Percentiles rank a stretch among this genome's conserved stretches.
Conservation (phyloP, 2,329 filamentous ascomycete species). For the Venturia effusa region DNA sequence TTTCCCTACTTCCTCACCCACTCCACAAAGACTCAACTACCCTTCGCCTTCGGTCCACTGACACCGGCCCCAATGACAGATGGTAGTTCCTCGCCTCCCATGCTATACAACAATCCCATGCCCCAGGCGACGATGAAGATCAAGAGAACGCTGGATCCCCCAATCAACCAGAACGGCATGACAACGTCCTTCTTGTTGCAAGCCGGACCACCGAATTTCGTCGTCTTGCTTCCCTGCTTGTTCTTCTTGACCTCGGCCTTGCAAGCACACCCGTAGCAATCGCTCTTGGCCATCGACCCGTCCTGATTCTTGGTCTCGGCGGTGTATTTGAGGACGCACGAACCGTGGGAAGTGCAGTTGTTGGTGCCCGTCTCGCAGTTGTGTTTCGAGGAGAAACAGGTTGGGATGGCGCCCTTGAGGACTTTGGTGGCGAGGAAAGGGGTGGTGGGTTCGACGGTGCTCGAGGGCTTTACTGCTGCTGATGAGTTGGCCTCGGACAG, state of each 20-base stretch:
- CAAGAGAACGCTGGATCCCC: slow-evolving; percentile 60
- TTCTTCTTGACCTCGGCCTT: slow-evolving; percentile 43
- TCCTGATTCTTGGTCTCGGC: slow-evolving; percentile 30
- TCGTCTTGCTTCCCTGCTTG: slow-evolving; percentile 43
- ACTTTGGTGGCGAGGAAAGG: slow-evolving; percentile 6
- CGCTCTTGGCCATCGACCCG: background rate
- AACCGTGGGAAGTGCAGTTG: slow-evolving; percentile 73
- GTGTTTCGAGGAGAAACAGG: slow-evolving; percentile 63
- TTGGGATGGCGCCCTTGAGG: slow-evolving; percentile 45
- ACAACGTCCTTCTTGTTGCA: slow-evolving; percentile 92
- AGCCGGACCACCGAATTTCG: slow-evolving; percentile 71
- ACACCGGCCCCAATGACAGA: slow-evolving; percentile 96
- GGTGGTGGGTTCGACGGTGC: slow-evolving; percentile 1
- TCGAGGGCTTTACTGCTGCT: background rate
- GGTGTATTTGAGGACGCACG: slow-evolving; percentile 58
- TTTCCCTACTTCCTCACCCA: background rate
- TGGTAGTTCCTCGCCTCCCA: slow-evolving; percentile 79
- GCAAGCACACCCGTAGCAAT: slow-evolving; percentile 75
- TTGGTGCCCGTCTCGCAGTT: slow-evolving; percentile 60
- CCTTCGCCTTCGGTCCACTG: slow-evolving; percentile 40
- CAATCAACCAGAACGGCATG: slow-evolving; percentile 78
- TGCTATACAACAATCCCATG: slow-evolving; percentile 68
- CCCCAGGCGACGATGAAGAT: slow-evolving; percentile 57
- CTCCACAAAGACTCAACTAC: background rate
- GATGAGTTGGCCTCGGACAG: background rate